Percentiles rank a stretch among this genome's conserved stretches.
Conservation (phyloP, 805 yeast species). For the Priceomyces fermenticarens region DNA sequence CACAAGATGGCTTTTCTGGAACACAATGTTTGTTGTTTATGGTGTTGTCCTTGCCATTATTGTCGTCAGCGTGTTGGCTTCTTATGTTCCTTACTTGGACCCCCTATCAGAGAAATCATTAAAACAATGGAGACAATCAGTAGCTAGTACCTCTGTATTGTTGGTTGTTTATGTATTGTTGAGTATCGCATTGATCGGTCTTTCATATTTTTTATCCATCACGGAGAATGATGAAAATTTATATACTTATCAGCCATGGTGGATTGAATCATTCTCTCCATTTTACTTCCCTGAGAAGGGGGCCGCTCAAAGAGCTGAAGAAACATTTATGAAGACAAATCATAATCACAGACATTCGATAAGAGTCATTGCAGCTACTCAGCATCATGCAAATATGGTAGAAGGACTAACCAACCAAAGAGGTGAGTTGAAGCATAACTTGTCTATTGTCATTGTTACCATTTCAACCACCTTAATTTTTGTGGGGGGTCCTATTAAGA, state of each 20-base stretch:
- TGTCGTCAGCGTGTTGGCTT: constrained; percentile 61
- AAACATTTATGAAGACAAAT: constrained; percentile 45
- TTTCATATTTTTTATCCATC: constrained; percentile 57
- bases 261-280: constrained; percentile 65
- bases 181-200: constrained; percentile 46
- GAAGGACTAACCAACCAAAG: constrained; percentile 39
- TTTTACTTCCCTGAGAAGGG: constrained; percentile 58
- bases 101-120: constrained; percentile 37
- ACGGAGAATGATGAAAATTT: constrained; percentile 47
- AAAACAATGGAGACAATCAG: constrained; percentile 21
- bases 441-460: constrained; percentile 47
- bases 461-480: constrained; percentile 50
- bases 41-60: constrained; percentile 53
- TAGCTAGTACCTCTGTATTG: constrained; percentile 27
- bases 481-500: constrained; percentile 51
- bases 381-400: constrained; percentile 34
- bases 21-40: constrained; percentile 48
- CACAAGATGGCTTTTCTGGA: constrained; percentile 47
- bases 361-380: constrained; percentile 61
- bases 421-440: constrained; percentile 48
- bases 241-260: constrained; percentile 70
- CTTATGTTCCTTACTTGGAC: constrained; percentile 60
- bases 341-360: constrained; percentile 50
- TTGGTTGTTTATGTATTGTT: constrained; percentile 47
- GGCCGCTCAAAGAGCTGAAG: constrained; percentile 49